Percentiles rank a stretch among this genome's conserved stretches.
phyloP scores from a whole-genome alignment of 441 rosid genomes.

The Populus tomentosa region DNA sequence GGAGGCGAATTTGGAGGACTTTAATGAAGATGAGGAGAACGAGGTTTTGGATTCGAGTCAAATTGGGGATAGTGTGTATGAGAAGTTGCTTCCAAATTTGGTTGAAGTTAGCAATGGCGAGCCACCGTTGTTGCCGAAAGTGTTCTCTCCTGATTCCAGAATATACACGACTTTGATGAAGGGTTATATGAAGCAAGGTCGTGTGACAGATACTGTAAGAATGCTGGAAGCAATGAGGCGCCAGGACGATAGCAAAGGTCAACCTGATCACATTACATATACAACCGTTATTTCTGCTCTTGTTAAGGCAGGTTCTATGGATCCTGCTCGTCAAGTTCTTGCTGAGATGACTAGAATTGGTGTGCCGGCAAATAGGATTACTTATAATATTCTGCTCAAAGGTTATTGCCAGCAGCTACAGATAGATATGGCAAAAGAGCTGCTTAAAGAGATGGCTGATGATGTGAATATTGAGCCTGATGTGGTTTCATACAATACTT shows the following conservation, averaged over 20 bases:
- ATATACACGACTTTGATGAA: conserved; percentile 89
- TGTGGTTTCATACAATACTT: conserved; percentile 79
- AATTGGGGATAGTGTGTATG: too few species aligned
- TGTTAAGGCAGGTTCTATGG: conserved; percentile 56
- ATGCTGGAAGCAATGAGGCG: conserved; percentile 87
- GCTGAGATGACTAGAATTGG: conserved; percentile 77
- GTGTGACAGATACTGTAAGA: conserved; percentile 26
- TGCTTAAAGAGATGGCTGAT: conserved; percentile 66
- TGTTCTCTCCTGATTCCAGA: conserved; percentile 26
- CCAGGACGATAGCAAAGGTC: conserved; percentile 62
- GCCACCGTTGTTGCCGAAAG: too few species aligned
- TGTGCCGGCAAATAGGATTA: conserved; percentile 78
- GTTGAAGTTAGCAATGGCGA: too few species aligned
- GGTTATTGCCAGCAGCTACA: conserved; percentile 84
- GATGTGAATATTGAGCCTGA: conserved; percentile 65
- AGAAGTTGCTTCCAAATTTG: too few species aligned
- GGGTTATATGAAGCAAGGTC: conserved; percentile 82
- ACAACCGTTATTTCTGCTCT: conserved; percentile 89
- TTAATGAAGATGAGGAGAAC: too few species aligned
- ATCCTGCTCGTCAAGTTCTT: conserved; percentile 74
- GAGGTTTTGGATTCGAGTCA: too few species aligned
- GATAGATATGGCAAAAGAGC: conserved; percentile 43
- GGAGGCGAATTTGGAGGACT: too few species aligned
- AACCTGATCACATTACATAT: conserved; percentile 84
- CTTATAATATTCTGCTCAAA: conserved; percentile 44